Evolutionary conservation across 2,329 filamentous ascomycete genomes (phyloP), one percentile per base, ranked within the genome.

Genomic region (Exophiala oligosperma): DNA sequence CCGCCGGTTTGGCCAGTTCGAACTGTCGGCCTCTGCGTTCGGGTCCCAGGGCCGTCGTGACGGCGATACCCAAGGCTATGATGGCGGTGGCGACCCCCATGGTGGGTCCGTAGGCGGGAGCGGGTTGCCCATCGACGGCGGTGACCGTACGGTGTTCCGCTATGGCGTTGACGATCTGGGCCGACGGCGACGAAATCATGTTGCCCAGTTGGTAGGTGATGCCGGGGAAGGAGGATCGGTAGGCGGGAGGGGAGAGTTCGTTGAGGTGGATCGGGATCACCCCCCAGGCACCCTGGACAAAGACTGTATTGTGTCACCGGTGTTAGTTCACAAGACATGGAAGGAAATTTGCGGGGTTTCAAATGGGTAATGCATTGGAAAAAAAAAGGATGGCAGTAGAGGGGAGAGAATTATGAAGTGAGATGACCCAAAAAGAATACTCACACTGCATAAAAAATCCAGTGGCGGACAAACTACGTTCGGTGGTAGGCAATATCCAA

Each of bases 21-120:
- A 93, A 92, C 57, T 81, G 77, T 17, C 87, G 79, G 1, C 89
- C 90, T 47, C 86, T 81, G 75, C 86, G 88, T 81, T 92, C 90
- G 0, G 88, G 89, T 0, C 90, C 90, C 54, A 92, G 69, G 29
- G 87, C 83, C 3, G 85, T 83, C 0, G 88, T 91, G 23, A 87
- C 69, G 9, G 81, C 77, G 60, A 92, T 91, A 1, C 88, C 89
- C 0, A 84, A 47, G 0, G 85, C 87, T 63, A 92, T 91, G 65
- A 92, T 92, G 1, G 86, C 89, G 2, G 89, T 92, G 2, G 86
- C 88, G 55, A 91, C 77, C 11, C 82, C 89, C 89, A 91, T 92
- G 14, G 83, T 83, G 0, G 86, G 88, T 0, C 88, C 89, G 65
- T 92, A 92, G 0, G 87, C 87, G 51, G 89, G 83, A 1, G 85